Evolutionary conservation across 1,284 basidiomycete genomes (phyloP).

Genomic region (Moesziomyces sp.): DNA sequence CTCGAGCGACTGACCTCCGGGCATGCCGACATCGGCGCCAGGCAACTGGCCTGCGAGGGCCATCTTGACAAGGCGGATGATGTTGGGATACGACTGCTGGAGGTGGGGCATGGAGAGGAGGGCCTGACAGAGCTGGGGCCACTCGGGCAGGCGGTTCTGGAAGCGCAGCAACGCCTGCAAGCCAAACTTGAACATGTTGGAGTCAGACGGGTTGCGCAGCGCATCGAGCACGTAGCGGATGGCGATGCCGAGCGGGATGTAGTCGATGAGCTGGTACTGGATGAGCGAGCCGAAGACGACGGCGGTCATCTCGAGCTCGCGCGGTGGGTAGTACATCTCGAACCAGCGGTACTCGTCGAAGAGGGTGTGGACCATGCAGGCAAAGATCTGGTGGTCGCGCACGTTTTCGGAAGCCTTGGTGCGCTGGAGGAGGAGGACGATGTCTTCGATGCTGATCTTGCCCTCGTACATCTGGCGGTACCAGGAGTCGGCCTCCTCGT

Average conservation of each 20-base stretch:
- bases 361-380: constrained; percentile 97
- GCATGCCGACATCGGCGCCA: constrained; percentile 33
- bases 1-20: constrained; percentile 34
- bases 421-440: constrained; percentile 85
- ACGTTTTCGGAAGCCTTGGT: constrained; percentile 84
- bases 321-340: constrained; percentile 88
- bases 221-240: constrained; percentile 97
- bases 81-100: constrained; percentile 84
- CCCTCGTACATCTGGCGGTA: constrained; percentile 99
- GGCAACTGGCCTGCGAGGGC: constrained; percentile 47
- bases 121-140: constrained; percentile 91
- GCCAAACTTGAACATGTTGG: constrained; percentile 95
- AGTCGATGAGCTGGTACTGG: constrained; percentile 91
- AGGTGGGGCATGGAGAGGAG: constrained; percentile 88
- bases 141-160: constrained; percentile 87
- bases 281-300: constrained; percentile 96
- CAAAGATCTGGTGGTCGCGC: constrained; percentile 94
- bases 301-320: constrained; percentile 94
- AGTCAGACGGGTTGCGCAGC: constrained; percentile 78
- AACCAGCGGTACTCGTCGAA: constrained; percentile 99
- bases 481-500: constrained; percentile 85
- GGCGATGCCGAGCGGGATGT: constrained; percentile 94
- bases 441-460: constrained; percentile 88
- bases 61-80: constrained; percentile 70
- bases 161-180: constrained; percentile 89